These are phyloP conservation scores for Penicillium turbatum DNA, from an alignment of 495 filamentous ascomycete species.

Conservation along the genomic window DNA sequence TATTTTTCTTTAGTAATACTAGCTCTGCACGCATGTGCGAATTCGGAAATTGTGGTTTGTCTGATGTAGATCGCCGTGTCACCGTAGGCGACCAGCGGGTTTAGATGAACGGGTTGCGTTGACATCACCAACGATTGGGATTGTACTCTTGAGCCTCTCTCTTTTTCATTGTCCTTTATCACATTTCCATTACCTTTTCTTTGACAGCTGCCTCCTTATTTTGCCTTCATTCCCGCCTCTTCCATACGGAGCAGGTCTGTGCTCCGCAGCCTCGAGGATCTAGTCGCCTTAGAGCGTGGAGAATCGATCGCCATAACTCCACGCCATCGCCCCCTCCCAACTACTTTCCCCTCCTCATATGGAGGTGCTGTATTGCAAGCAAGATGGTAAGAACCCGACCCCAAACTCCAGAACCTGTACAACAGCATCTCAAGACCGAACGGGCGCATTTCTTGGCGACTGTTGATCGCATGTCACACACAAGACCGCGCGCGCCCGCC, in stretches of 20 bases:
- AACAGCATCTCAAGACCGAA: neutral
- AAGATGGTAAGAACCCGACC: constrained; percentile 28
- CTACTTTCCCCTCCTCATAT: constrained; percentile 13
- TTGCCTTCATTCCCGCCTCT: neutral
- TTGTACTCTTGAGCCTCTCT: neutral
- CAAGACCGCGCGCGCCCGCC: neutral
- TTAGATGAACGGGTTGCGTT: neutral
- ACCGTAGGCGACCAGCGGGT: neutral
- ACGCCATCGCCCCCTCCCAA: neutral
- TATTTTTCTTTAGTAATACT: neutral
- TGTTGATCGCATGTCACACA: constrained; percentile 3
- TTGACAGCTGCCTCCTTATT: constrained; percentile 3
- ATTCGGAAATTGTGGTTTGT: neutral
- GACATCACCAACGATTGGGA: constrained; percentile 5
- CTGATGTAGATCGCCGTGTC: neutral
- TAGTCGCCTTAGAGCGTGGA: constrained; percentile 3
- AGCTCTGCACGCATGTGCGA: neutral
- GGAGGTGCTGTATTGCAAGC: constrained; percentile 15
- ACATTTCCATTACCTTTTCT: neutral
- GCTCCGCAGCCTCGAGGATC: constrained; percentile 1
- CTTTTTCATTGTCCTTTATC: neutral
- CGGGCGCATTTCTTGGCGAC: neutral
- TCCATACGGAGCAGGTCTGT: neutral
- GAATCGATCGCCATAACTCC: constrained; percentile 4
- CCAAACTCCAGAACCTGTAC: neutral